A percentile compares a stretch with the other conserved stretches of the same genome.
Conservation (phyloP, 2,329 filamentous ascomycete species). For the Pseudogymnoascus sp. region DNA sequence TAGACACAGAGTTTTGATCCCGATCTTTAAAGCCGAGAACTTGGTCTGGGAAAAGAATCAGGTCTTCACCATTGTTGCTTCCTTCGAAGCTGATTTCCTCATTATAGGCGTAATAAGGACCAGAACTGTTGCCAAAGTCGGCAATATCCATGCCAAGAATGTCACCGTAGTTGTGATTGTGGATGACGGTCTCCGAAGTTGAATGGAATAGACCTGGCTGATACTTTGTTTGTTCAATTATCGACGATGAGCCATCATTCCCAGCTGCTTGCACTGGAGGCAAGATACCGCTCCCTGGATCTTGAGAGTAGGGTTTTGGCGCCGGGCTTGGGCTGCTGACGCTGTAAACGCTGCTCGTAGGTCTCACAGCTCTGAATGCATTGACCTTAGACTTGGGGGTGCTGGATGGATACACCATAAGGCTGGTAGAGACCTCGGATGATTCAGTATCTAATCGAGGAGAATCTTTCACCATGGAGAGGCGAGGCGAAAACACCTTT, state of each 20-base stretch:
- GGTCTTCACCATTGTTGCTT: slow-evolving; percentile 2
- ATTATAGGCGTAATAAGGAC: neutral
- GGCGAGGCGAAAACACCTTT: neutral
- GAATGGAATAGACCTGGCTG: neutral
- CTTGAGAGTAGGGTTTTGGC: neutral
- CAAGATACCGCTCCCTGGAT: neutral
- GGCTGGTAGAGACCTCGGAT: neutral
- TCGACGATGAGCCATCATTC: neutral
- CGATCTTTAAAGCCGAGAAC: neutral
- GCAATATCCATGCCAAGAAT: neutral
- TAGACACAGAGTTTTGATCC: neutral
- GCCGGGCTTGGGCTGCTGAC: neutral
- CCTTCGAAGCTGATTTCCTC: neutral
- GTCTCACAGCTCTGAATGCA: neutral
- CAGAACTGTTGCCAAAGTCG: neutral
- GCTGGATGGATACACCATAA: neutral
- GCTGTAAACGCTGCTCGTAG: neutral
- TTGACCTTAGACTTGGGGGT: neutral
- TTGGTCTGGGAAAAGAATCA: neutral
- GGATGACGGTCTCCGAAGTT: neutral
- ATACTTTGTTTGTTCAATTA: neutral
- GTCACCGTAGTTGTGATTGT: neutral
- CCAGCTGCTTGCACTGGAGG: neutral
- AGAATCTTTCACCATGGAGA: neutral
- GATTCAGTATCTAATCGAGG: neutral